A percentile compares a stretch with the other conserved stretches of the same genome.
phyloP scores from a whole-genome alignment of 2,329 filamentous ascomycete genomes.

The Alternaria novae-zelandiae region DNA sequence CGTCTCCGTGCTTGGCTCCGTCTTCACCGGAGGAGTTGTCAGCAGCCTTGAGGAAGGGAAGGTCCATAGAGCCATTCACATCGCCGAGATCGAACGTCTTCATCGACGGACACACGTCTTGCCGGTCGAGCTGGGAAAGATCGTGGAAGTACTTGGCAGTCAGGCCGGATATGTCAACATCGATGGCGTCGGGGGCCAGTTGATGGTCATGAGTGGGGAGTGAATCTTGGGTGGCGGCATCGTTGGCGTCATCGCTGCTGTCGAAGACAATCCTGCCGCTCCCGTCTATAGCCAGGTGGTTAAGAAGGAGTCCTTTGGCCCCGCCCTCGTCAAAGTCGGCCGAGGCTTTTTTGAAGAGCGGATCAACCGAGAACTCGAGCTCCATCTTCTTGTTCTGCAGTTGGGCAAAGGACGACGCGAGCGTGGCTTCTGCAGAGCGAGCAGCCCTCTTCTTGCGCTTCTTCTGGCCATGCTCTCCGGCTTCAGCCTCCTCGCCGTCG shows the following conservation, averaged over 20 bases:
- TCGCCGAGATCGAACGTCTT: slow-evolving; percentile 93
- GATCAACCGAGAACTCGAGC: slow-evolving; percentile 93
- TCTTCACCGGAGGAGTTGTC: slow-evolving; percentile 84
- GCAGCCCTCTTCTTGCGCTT: slow-evolving; percentile 78
- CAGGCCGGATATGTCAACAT: slow-evolving; percentile 79
- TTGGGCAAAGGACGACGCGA: slow-evolving; percentile 85
- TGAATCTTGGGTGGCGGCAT: slow-evolving; percentile 54
- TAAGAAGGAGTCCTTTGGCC: slow-evolving; percentile 91
- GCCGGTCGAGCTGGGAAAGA: slow-evolving; percentile 74
- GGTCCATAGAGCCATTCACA: slow-evolving; percentile 81
- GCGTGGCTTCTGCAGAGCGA: slow-evolving; percentile 88
- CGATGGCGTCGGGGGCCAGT: slow-evolving; percentile 63
- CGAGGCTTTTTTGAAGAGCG: slow-evolving; percentile 98
- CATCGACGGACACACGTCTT: slow-evolving; percentile 93
- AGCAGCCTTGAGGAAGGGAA: slow-evolving; percentile 87
- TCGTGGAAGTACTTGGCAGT: slow-evolving; percentile 86
- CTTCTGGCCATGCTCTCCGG: slow-evolving; percentile 64
- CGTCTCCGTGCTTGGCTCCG: slow-evolving; percentile 53
- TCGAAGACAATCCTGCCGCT: slow-evolving; percentile 96
- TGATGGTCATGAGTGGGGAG: slow-evolving; percentile 44
- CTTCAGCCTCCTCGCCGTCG: slow-evolving; percentile 68
- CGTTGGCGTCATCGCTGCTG: slow-evolving; percentile 84
- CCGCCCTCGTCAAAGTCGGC: slow-evolving; percentile 98
- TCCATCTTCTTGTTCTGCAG: slow-evolving; percentile 97
- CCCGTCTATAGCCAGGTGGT: slow-evolving; percentile 94